Evolutionary conservation across 192 early-diverging fungal genomes (phyloP).

Genomic region (Diversispora eburnea): DNA sequence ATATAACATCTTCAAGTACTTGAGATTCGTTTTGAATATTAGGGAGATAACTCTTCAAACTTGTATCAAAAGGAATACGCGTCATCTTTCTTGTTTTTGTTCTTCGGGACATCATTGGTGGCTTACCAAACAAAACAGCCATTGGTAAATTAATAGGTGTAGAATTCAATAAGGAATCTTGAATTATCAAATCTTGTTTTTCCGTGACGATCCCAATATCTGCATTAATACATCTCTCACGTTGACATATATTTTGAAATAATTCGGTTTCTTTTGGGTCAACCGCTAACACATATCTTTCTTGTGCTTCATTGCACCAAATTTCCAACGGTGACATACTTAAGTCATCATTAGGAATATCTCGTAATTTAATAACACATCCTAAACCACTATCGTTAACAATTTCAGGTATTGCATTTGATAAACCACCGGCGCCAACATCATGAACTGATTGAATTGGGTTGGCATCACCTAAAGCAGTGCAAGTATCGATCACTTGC

Average conservation of each 20-base stretch:
- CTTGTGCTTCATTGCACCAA: constrained; percentile 99
- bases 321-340: constrained; percentile 99
- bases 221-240: constrained; percentile 91
- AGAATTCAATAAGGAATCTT: constrained; percentile 64
- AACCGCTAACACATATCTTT: constrained; percentile 97
- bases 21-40: constrained; percentile 31
- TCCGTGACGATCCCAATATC: constrained; percentile 85
- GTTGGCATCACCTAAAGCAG: constrained; percentile 69
- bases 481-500: constrained; percentile 95
- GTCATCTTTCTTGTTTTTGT: constrained; percentile 53
- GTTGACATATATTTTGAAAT: constrained; percentile 75
- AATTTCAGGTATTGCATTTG: constrained; percentile 96
- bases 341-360: constrained; percentile 86
- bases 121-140: constrained; percentile 94
- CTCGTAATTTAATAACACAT: constrained; percentile 85
- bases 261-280: constrained; percentile 55
- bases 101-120: constrained; percentile 89
- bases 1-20: constrained; percentile 61
- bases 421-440: constrained; percentile 98
- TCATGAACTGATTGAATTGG: constrained; percentile 96
- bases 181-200: constrained; percentile 77
- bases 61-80: constrained; percentile 56
- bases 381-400: constrained; percentile 94
- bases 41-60: constrained; percentile 58
- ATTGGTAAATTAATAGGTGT: constrained; percentile 90